Evolutionary conservation across 768 basidiomycete species (phyloP).

Genomic region (Boletellus emodensis): DNA sequence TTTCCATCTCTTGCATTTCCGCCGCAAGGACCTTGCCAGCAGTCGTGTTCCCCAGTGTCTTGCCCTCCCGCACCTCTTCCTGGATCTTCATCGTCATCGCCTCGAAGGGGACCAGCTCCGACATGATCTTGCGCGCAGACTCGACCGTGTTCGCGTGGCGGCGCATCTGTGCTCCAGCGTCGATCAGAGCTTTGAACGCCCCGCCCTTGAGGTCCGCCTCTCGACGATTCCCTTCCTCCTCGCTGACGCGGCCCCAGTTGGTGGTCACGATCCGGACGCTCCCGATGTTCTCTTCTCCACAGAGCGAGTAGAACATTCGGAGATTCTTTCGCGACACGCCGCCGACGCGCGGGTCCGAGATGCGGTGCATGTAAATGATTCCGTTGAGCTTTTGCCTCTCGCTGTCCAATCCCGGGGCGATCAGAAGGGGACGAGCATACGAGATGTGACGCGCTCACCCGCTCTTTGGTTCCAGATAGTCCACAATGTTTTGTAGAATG

Average conservation of each 20-base stretch:
- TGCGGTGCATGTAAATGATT: conserved; percentile 45
- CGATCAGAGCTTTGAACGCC: conserved; percentile 39
- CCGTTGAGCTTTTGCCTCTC: conserved; percentile 31
- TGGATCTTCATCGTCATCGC: conserved; percentile 43
- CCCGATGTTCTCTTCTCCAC: conserved; percentile 38
- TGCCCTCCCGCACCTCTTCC: conserved; percentile 40
- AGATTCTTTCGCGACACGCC: conserved; percentile 40
- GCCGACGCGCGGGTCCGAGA: conserved; percentile 39
- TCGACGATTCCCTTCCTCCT: conserved; percentile 22
- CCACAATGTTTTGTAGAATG: conserved; percentile 17
- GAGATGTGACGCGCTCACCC: neutral
- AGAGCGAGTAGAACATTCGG: conserved; percentile 42
- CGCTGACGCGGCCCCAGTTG: conserved; percentile 40
- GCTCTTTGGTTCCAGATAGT: neutral
- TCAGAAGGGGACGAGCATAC: too few relatives aligned
- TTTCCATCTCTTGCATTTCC: conserved; percentile 37
- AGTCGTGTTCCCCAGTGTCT: conserved; percentile 41
- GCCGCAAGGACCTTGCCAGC: conserved; percentile 44
- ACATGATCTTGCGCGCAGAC: conserved; percentile 41
- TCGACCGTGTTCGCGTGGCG: conserved; percentile 36
- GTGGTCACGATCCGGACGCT: conserved; percentile 45
- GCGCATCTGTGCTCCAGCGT: conserved; percentile 37
- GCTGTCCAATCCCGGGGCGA: too few relatives aligned
- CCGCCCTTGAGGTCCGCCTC: conserved; percentile 33
- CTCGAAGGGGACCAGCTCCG: conserved; percentile 32